A percentile compares a stretch with the other conserved stretches of the same genome.
These are phyloP conservation scores for Oropetium thomaeum DNA, from an alignment of 176 grass and related monocot species.

Conservation along the genomic window DNA sequence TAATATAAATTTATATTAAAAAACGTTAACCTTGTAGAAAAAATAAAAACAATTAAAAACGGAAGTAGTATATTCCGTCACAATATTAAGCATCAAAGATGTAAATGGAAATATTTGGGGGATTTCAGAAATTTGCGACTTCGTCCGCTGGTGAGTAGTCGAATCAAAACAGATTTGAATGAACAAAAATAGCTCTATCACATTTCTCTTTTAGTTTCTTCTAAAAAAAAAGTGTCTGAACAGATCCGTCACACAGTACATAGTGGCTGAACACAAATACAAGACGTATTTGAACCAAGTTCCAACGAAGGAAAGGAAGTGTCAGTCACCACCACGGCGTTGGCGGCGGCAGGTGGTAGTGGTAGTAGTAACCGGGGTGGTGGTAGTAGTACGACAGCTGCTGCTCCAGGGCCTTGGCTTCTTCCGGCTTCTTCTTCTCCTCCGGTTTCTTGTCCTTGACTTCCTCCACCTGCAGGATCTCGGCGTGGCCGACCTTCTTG, in stretches of 20 bases:
- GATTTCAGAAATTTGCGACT: not conserved
- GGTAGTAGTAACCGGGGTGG: not conserved
- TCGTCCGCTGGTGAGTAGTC: too few species aligned
- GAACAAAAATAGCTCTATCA: not conserved
- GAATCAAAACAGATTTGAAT: not conserved
- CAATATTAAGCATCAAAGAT: too few species aligned
- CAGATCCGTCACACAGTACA: not conserved
- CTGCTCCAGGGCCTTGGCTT: not conserved
- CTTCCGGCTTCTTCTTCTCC: not conserved
- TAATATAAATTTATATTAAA: too few species aligned
- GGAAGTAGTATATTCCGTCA: too few species aligned
- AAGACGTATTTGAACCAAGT: not conserved
- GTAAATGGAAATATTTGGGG: too few species aligned
- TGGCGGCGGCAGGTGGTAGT: not conserved
- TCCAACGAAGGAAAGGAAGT: not conserved
- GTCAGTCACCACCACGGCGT: not conserved
- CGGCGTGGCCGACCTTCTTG: slow-evolving; percentile 46
- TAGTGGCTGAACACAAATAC: not conserved
- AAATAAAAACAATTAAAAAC: too few species aligned
- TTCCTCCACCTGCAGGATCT: slow-evolving; percentile 48
- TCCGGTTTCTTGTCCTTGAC: slow-evolving; percentile 16
- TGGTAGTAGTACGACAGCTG: not conserved
- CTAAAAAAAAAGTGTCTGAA: not conserved
- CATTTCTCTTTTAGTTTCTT: too few species aligned
- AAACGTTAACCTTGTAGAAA: too few species aligned